A percentile compares a stretch with the other conserved stretches of the same genome.
Conservation (phyloP, 1,139 yeast genomes). For the Geotrichum europaeum region DNA sequence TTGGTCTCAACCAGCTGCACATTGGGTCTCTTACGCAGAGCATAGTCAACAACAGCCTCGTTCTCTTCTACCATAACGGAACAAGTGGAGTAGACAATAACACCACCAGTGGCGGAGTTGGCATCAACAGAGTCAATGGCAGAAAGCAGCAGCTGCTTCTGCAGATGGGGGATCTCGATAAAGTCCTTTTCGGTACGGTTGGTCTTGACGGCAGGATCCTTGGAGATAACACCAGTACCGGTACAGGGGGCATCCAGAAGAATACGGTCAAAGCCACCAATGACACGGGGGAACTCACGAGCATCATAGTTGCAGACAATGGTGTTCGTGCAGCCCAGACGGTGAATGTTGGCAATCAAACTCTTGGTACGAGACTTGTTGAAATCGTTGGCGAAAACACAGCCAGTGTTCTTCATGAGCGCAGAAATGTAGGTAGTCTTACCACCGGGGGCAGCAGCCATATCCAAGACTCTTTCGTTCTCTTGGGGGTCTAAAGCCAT, state of each 20-base stretch:
- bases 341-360: slow-evolving; percentile 92
- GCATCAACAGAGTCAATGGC: slow-evolving; percentile 98
- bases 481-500: slow-evolving; percentile 97
- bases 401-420: slow-evolving; percentile 95
- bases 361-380: slow-evolving; percentile 95
- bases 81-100: slow-evolving; percentile 95
- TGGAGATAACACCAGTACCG: slow-evolving; percentile 98
- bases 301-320: slow-evolving; percentile 98
- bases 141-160: slow-evolving; percentile 83
- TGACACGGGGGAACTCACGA: slow-evolving; percentile 94
- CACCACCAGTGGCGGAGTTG: slow-evolving; percentile 83
- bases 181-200: slow-evolving; percentile 95
- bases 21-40: slow-evolving; percentile 91
- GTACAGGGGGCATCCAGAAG: slow-evolving; percentile 98
- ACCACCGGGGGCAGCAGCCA: slow-evolving; percentile 99
- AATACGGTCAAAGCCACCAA: slow-evolving; percentile 96
- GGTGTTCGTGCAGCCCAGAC: slow-evolving; percentile 94
- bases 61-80: slow-evolving; percentile 98
- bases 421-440: slow-evolving; percentile 96
- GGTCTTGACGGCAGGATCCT: slow-evolving; percentile 91
- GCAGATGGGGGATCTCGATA: slow-evolving; percentile 92
- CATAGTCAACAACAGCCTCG: slow-evolving; percentile 98
- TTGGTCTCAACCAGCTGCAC: slow-evolving; percentile 92
- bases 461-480: slow-evolving; percentile 89
- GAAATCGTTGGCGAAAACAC: slow-evolving; percentile 95